These are phyloP conservation scores for Alternaria panax DNA, from an alignment of 2,329 filamentous ascomycete genomes.

Conservation along the genomic window DNA sequence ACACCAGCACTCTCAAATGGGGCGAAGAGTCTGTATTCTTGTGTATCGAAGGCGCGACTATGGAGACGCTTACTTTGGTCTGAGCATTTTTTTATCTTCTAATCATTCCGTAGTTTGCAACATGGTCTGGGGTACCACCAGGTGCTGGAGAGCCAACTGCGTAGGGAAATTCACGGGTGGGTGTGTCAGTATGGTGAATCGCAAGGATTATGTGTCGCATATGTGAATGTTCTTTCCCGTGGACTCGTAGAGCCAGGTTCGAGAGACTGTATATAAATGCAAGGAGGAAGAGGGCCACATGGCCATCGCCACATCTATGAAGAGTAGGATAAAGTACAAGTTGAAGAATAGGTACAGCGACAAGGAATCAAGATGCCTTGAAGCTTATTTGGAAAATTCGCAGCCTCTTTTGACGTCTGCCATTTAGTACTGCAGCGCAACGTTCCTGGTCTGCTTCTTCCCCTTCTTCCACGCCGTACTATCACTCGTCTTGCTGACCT, in stretches of 20 bases:
- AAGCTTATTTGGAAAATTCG: not conserved
- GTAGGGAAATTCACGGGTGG: no score
- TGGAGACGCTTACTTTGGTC: not conserved
- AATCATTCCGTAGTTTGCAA: no score
- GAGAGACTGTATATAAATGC: no score
- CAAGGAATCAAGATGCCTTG: no score
- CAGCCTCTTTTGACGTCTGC: no score
- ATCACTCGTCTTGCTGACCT: conserved; percentile 10
- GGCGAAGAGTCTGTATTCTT: not conserved
- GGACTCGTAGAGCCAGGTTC: no score
- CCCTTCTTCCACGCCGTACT: conserved; percentile 4
- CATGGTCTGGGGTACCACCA: no score
- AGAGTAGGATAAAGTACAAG: not conserved
- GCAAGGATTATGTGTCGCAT: no score
- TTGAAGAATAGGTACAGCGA: not conserved
- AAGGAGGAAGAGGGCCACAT: not conserved
- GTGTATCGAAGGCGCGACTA: not conserved
- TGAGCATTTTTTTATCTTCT: not conserved
- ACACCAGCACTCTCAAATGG: not conserved
- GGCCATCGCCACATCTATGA: not conserved
- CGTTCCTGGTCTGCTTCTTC: not conserved
- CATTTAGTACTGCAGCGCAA: not conserved
- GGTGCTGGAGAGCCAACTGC: no score
- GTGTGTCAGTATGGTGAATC: no score
- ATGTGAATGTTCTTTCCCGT: no score